phyloP scores from a whole-genome alignment of 2,329 filamentous ascomycete species.

The Bimuria novae-zelandiae region DNA sequence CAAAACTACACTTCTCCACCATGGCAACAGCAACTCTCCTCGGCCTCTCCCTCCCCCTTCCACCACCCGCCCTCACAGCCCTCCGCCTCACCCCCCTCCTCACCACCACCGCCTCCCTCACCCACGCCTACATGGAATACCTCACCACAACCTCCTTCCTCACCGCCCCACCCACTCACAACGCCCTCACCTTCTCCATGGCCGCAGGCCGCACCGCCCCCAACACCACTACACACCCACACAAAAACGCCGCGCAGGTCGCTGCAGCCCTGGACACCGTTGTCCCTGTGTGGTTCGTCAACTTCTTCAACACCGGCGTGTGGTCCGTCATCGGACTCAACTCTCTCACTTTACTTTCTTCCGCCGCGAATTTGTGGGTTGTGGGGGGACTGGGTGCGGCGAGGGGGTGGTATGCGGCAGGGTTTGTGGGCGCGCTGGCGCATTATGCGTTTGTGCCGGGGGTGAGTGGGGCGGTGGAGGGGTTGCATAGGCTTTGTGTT shows the following conservation, averaged over 20 bases:
- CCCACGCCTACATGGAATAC: constrained; percentile 34
- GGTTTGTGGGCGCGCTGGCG: constrained; percentile 20
- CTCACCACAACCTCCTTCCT: constrained; percentile 29
- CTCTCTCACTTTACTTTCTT: constrained; percentile 16
- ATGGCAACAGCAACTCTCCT: constrained; percentile 12
- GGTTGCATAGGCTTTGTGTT: constrained; percentile 20
- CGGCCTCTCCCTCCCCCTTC: constrained; percentile 12
- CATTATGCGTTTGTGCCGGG: constrained; percentile 29
- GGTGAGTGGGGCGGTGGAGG: constrained; percentile 18
- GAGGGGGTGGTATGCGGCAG: constrained; percentile 14
- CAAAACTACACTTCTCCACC: too few relatives aligned
- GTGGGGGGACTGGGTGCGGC: constrained; percentile 9
- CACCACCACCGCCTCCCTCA: constrained; percentile 27
- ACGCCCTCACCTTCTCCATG: constrained; percentile 5
- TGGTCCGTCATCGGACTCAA: constrained; percentile 27
- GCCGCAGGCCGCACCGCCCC: not conserved
- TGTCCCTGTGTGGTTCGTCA: constrained; percentile 23
- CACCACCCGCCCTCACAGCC: constrained; percentile 16
- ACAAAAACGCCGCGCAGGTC: not conserved
- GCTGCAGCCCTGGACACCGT: constrained; percentile 19
- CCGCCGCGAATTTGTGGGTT: constrained; percentile 18
- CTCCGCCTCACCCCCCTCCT: constrained; percentile 31
- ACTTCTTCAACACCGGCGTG: constrained; percentile 26
- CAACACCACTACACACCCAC: not conserved
- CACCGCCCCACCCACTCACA: constrained; percentile 9